Conservation (phyloP, 805 yeast genomes). For the Ogataea wickerhamii region DNA sequence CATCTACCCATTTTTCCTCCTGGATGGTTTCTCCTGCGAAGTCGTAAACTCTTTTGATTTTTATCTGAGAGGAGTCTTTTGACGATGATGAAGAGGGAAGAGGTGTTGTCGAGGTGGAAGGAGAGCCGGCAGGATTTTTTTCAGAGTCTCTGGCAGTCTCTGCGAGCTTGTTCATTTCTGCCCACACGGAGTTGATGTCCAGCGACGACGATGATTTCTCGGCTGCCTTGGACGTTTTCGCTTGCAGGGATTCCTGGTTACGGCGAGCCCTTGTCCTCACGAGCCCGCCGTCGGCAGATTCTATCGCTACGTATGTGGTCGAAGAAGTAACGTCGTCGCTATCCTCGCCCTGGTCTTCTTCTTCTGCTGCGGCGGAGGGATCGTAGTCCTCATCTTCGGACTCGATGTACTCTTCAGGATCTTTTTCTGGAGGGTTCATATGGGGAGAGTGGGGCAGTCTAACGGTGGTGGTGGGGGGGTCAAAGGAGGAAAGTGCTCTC, state of each 20-base stretch:
- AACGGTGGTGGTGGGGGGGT: too few species aligned
- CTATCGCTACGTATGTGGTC: constrained; percentile 49
- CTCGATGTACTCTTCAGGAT: constrained; percentile 47
- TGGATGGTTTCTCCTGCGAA: constrained; percentile 84
- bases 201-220: constrained; percentile 26
- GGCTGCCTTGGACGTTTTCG: constrained; percentile 19
- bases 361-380: constrained; percentile 38
- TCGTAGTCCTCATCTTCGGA: constrained; percentile 58
- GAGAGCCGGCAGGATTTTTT: background rate
- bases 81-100: background rate
- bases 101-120: background rate
- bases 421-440: constrained; percentile 12
- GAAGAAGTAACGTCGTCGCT: constrained; percentile 27
- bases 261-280: constrained; percentile 69
- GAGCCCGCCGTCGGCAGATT: constrained; percentile 56
- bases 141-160: background rate
- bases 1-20: constrained; percentile 75
- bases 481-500: too few species aligned
- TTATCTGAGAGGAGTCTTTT: constrained; percentile 33
- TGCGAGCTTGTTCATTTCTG: constrained; percentile 39
- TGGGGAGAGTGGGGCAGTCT: background rate
- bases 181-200: constrained; percentile 54
- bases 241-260: constrained; percentile 32
- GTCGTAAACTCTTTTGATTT: constrained; percentile 72
- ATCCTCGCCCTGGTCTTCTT: constrained; percentile 35